phyloP scores from a whole-genome alignment of 805 yeast genomes.

The Lipomyces chichibuensis region DNA sequence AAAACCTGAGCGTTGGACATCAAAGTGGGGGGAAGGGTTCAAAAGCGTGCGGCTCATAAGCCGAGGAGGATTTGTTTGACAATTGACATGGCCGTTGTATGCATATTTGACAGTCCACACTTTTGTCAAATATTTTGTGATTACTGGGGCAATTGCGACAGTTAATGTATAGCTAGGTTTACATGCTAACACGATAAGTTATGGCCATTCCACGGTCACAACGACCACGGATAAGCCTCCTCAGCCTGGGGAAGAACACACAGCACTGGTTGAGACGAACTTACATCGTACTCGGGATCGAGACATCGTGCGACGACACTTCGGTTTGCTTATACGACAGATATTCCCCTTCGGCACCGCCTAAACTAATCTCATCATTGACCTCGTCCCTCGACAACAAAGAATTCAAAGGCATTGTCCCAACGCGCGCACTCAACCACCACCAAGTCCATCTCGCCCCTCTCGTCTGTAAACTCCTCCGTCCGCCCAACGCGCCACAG shows the following conservation, averaged over 20 bases:
- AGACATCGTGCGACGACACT: slow-evolving; percentile 93
- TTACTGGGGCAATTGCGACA: background rate
- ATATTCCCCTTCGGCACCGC: slow-evolving; percentile 44
- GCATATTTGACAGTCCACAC: no score
- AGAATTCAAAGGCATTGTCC: slow-evolving; percentile 78
- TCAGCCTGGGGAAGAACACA: no score
- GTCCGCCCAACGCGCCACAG: slow-evolving; percentile 40
- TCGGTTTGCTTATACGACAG: slow-evolving; percentile 80
- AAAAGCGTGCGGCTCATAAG: no score
- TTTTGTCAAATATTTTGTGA: no score
- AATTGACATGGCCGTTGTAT: background rate
- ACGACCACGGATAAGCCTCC: background rate
- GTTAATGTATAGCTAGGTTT: background rate
- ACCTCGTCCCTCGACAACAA: slow-evolving; percentile 69
- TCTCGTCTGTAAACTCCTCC: slow-evolving; percentile 53
- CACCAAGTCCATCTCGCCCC: slow-evolving; percentile 65
- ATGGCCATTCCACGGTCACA: background rate
- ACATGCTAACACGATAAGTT: background rate
- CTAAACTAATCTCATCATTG: slow-evolving; percentile 59
- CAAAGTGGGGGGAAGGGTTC: no score
- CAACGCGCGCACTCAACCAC: slow-evolving; percentile 78
- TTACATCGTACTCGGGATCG: slow-evolving; percentile 71
- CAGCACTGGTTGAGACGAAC: slow-evolving; percentile 3
- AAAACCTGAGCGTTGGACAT: no score
- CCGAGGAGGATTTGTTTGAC: no score